phyloP scores from a whole-genome alignment of 768 basidiomycete species.

The Trichaptum fuscoviolaceum region DNA sequence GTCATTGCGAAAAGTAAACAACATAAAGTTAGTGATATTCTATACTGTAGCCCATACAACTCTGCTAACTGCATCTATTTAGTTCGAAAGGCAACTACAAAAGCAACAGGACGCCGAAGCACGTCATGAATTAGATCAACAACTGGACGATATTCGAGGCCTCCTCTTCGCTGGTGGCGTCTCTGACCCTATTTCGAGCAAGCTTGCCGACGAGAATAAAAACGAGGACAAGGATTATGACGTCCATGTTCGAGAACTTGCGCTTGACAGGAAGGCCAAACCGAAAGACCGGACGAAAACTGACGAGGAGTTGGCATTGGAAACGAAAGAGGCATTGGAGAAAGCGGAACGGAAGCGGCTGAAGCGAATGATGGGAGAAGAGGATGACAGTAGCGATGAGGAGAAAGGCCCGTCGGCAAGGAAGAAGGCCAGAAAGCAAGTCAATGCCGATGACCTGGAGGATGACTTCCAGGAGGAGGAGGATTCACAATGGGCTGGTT shows the following conservation, averaged over 20 bases:
- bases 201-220: conserved; percentile 15
- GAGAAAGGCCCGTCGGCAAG: conserved; percentile 37
- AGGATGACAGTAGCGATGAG: conserved; percentile 57
- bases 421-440: conserved; percentile 45
- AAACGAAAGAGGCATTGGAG: conserved; percentile 82
- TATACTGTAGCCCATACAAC: conserved; percentile 10
- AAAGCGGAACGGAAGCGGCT: conserved; percentile 76
- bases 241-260: conserved; percentile 85
- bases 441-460: conserved; percentile 85
- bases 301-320: conserved; percentile 87
- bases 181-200: conserved; percentile 9
- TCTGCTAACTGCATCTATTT: conserved; percentile 6
- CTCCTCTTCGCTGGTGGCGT: conserved; percentile 49
- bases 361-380: conserved; percentile 81
- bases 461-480: conserved; percentile 60
- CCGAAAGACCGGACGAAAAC: conserved; percentile 96
- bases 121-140: conserved; percentile 83
- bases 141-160: conserved; percentile 74
- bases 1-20: conserved; percentile 96
- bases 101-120: conserved; percentile 80
- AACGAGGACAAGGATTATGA: conserved; percentile 74
- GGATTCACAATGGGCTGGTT: conserved; percentile 26
- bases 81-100: conserved; percentile 88
- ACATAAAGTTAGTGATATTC: conserved; percentile 62
- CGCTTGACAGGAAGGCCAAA: conserved; percentile 88